phyloP scores from a whole-genome alignment of 2,329 filamentous ascomycete species.

The Alternaria rosae region DNA sequence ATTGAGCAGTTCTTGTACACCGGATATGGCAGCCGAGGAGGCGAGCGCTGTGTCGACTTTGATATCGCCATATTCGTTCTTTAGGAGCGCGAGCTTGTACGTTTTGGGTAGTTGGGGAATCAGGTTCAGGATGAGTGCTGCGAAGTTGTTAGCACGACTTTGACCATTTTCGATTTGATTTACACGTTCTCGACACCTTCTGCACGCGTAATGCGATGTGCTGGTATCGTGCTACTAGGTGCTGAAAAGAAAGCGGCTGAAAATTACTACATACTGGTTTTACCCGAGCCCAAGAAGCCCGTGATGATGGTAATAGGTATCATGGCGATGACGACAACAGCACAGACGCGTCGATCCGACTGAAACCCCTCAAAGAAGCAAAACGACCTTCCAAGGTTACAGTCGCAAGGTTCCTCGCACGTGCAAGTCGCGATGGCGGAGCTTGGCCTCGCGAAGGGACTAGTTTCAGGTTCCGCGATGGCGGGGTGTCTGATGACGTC shows the following conservation, averaged over 20 bases:
- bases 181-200: neutral
- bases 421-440: conserved; percentile 3
- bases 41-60: conserved; percentile 94
- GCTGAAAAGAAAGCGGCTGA: neutral
- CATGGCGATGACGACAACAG: conserved; percentile 23
- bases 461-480: conserved; percentile 6
- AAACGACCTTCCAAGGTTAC: neutral
- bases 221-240: neutral
- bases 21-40: conserved; percentile 79
- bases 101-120: conserved; percentile 86
- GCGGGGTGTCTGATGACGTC: conserved; percentile 17
- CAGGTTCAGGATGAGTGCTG: conserved; percentile 85
- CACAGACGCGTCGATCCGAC: neutral
- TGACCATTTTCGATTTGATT: neutral
- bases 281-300: conserved; percentile 93
- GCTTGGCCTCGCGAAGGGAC: conserved; percentile 1
- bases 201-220: neutral
- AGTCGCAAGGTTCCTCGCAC: conserved; percentile 1
- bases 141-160: neutral
- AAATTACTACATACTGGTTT: conserved; percentile 68
- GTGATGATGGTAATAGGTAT: conserved; percentile 95
- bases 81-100: conserved; percentile 92
- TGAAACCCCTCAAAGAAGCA: neutral
- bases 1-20: conserved; percentile 91
- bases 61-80: conserved; percentile 97